Evolutionary conservation across 768 basidiomycete genomes (phyloP).

Genomic region (Russula abietina): DNA sequence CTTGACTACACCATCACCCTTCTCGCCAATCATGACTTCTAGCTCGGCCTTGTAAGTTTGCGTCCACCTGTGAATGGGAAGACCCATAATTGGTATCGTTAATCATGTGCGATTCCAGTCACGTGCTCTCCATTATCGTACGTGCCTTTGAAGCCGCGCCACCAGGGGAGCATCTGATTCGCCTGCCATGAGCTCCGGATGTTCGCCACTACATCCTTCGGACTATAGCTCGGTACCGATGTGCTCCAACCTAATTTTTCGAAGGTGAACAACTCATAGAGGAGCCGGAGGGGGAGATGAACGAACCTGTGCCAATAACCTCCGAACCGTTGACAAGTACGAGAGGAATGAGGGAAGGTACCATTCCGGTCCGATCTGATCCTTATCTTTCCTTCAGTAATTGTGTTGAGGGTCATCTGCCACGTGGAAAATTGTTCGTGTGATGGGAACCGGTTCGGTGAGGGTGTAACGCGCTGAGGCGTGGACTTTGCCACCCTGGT

Average conservation of each 20-base stretch:
- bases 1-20: slow-evolving; percentile 77
- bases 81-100: slow-evolving; percentile 86
- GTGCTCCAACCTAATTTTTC: slow-evolving; percentile 82
- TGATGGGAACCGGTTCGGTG: slow-evolving; percentile 69
- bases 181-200: slow-evolving; percentile 79
- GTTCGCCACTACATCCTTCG: slow-evolving; percentile 82
- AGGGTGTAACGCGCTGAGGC: slow-evolving; percentile 96
- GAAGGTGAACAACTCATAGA: neutral
- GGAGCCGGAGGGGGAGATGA: slow-evolving; percentile 1
- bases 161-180: slow-evolving; percentile 96
- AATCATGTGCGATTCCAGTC: slow-evolving; percentile 66
- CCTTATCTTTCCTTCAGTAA: slow-evolving; percentile 80
- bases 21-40: slow-evolving; percentile 83
- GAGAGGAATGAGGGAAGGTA: slow-evolving; percentile 89
- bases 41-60: slow-evolving; percentile 87
- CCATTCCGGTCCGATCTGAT: slow-evolving; percentile 85
- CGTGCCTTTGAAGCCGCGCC: slow-evolving; percentile 88
- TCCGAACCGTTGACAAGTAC: slow-evolving; percentile 91
- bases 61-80: slow-evolving; percentile 96
- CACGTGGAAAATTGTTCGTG: slow-evolving; percentile 72
- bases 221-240: slow-evolving; percentile 86
- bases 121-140: slow-evolving; percentile 84
- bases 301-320: slow-evolving; percentile 88
- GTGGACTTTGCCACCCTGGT: slow-evolving; percentile 90
- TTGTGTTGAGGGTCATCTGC: slow-evolving; percentile 83